phyloP scores from a whole-genome alignment of 495 filamentous ascomycete genomes.

The Tirmania nivea region DNA sequence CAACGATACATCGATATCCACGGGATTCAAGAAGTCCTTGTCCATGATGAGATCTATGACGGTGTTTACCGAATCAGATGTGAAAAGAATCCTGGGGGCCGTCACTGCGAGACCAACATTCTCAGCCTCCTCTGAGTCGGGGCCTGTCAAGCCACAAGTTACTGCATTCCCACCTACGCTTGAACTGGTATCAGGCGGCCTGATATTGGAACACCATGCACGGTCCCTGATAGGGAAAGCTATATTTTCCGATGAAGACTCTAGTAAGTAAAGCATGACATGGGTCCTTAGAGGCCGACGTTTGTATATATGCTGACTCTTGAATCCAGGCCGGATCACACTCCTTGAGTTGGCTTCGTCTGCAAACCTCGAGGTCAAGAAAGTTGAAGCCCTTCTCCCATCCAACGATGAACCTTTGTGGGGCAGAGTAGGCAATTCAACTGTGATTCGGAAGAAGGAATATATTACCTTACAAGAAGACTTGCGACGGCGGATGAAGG shows the following conservation, averaged over 20 bases:
- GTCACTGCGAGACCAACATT: too few species aligned
- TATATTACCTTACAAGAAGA: conserved; percentile 1
- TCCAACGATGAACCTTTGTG: conserved; percentile 6
- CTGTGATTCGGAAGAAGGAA: conserved; percentile 8
- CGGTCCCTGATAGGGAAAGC: neutral
- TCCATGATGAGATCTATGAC: too few species aligned
- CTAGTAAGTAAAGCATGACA: neutral
- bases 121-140: too few species aligned
- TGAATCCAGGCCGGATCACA: conserved; percentile 6
- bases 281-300: too few species aligned
- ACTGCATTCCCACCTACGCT: neutral
- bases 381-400: conserved; percentile 12
- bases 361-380: conserved; percentile 10
- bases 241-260: conserved; percentile 1
- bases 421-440: conserved; percentile 13
- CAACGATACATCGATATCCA: too few species aligned
- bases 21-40: too few species aligned
- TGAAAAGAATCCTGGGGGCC: too few species aligned
- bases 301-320: too few species aligned
- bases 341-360: conserved; percentile 13
- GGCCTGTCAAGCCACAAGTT: too few species aligned
- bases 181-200: conserved; percentile 1
- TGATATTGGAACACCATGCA: conserved; percentile 5
- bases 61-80: too few species aligned
- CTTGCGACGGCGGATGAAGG: conserved; percentile 5